Conservation (phyloP, 441 rosid species). For the Melastoma candidum region DNA sequence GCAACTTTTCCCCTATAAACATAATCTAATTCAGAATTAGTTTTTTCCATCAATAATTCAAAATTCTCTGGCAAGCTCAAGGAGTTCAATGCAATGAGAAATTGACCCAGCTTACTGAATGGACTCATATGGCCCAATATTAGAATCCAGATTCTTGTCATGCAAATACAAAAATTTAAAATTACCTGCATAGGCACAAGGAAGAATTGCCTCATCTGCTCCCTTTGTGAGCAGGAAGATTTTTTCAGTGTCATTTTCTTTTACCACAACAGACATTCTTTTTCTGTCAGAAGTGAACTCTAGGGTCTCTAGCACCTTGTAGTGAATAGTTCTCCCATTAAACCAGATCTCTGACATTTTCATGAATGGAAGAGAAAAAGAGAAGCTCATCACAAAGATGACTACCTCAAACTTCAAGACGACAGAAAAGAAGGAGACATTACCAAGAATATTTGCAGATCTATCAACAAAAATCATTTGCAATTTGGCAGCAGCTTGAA, state of each 20-base stretch:
- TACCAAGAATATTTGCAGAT: slow-evolving; percentile 76
- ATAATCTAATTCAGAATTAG: too few species aligned
- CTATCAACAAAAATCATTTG: slow-evolving; percentile 68
- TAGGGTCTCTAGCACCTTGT: slow-evolving; percentile 78
- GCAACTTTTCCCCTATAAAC: too few species aligned
- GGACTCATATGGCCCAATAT: too few species aligned
- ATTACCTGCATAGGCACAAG: slow-evolving; percentile 66
- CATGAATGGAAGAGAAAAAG: too few species aligned
- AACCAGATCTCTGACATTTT: slow-evolving; percentile 60
- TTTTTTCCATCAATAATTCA: too few species aligned
- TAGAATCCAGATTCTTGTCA: too few species aligned
- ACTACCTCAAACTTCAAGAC: not conserved
- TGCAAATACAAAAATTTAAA: slow-evolving; percentile 13
- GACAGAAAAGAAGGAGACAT: slow-evolving; percentile 21
- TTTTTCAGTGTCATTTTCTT: slow-evolving; percentile 68
- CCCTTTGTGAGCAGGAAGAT: slow-evolving; percentile 89
- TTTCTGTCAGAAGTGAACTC: slow-evolving; percentile 99
- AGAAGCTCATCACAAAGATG: not conserved
- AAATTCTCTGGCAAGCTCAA: too few species aligned
- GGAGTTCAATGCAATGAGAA: too few species aligned
- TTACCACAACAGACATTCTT: slow-evolving; percentile 94
- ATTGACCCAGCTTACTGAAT: too few species aligned
- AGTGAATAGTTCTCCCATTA: slow-evolving; percentile 46
- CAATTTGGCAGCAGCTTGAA: slow-evolving; percentile 85
- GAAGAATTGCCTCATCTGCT: slow-evolving; percentile 95